Percentiles rank a stretch among this genome's conserved stretches.
Evolutionary conservation across 2,329 filamentous ascomycete genomes (phyloP).

Genomic region (Alternaria gaisen): DNA sequence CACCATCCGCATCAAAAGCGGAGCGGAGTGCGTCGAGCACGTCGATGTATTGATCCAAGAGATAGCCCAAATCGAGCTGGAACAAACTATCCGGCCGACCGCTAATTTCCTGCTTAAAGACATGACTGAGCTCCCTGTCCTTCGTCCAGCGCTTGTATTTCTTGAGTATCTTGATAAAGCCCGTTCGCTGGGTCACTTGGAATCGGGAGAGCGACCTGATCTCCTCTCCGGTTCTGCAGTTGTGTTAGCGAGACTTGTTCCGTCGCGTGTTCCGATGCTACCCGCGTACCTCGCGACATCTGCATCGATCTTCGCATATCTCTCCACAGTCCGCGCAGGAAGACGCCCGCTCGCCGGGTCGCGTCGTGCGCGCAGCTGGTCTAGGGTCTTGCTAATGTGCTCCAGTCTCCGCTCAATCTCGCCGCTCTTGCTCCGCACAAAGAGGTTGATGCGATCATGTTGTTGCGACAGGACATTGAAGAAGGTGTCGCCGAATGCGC

Average conservation of each 20-base stretch:
- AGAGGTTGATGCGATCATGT: slow-evolving; percentile 79
- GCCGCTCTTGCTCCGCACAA: slow-evolving; percentile 80
- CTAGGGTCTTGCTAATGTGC: slow-evolving; percentile 52
- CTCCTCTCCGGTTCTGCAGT: slow-evolving; percentile 70
- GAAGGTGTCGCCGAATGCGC: slow-evolving; percentile 75
- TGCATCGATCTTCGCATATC: slow-evolving; percentile 61
- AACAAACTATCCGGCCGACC: slow-evolving; percentile 76
- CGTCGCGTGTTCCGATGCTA: background rate
- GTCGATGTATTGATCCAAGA: slow-evolving; percentile 60
- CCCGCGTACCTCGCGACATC: slow-evolving; percentile 56
- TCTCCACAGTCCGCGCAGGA: slow-evolving; percentile 57
- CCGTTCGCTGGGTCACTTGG: slow-evolving; percentile 75
- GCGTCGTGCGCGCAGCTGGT: slow-evolving; percentile 40
- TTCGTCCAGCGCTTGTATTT: slow-evolving; percentile 91
- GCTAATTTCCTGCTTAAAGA: slow-evolving; percentile 73
- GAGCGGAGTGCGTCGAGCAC: slow-evolving; percentile 57
- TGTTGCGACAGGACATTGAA: slow-evolving; percentile 75
- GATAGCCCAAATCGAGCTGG: slow-evolving; percentile 67
- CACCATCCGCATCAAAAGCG: slow-evolving; percentile 51
- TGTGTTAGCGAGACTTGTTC: slow-evolving; percentile 19
- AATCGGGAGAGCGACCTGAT: slow-evolving; percentile 76
- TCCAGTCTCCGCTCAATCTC: slow-evolving; percentile 75
- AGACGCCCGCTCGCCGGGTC: slow-evolving; percentile 37
- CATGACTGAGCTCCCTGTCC: slow-evolving; percentile 69
- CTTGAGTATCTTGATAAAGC: slow-evolving; percentile 83